Conservation (phyloP, 2,329 filamentous ascomycete genomes). For the Epichloe festucae region DNA sequence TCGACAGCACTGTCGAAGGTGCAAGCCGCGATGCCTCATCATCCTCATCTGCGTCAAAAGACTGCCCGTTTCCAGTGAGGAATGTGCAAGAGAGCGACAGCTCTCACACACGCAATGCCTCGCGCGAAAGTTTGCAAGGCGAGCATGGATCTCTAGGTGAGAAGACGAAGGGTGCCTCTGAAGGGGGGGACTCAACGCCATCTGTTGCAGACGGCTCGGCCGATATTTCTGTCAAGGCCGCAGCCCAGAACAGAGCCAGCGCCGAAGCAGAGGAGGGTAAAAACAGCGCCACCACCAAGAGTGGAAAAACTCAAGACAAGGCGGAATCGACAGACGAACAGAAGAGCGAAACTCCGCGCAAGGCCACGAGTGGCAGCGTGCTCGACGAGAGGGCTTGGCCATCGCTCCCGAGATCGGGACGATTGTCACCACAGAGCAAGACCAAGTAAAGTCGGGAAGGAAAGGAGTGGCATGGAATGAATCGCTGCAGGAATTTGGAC, state of each 20-base stretch:
- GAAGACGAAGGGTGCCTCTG: background rate
- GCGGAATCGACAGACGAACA: background rate
- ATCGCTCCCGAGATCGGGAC: background rate
- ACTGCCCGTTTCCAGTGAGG: background rate
- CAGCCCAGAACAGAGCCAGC: background rate
- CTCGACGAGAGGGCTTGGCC: conserved; percentile 5
- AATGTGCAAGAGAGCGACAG: too few species aligned
- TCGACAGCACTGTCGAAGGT: background rate
- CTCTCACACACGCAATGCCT: background rate
- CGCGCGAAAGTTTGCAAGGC: background rate
- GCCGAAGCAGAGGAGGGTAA: background rate
- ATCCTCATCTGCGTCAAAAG: background rate
- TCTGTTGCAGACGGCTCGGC: background rate
- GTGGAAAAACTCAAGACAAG: background rate
- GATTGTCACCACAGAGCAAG: background rate
- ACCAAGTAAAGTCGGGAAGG: background rate
- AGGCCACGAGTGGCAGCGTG: background rate
- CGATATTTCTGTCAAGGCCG: background rate
- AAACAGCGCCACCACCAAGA: background rate
- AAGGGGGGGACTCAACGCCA: background rate
- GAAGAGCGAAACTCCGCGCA: background rate
- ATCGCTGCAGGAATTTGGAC: too few species aligned
- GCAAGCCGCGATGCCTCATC: background rate
- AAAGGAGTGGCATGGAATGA: background rate
- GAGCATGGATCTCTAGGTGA: background rate